Evolutionary conservation across 257 asterid genomes (phyloP).

Genomic region (Cordia subcordata): DNA sequence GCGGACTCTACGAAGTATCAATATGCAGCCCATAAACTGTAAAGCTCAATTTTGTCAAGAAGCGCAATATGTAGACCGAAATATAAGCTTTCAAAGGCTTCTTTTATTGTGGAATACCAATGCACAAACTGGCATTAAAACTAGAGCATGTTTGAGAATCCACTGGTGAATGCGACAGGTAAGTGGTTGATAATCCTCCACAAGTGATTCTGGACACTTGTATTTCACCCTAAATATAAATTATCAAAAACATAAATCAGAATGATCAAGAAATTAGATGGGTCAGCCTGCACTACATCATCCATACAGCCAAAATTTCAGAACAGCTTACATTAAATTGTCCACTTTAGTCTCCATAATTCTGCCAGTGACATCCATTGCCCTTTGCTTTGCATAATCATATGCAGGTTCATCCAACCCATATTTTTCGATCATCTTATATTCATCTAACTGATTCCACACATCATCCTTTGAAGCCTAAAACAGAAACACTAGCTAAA

Average conservation of each 20-base stretch:
- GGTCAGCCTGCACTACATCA: slow-evolving; percentile 6
- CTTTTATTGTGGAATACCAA: slow-evolving; percentile 53
- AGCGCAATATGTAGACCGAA: slow-evolving; percentile 28
- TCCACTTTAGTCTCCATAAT: slow-evolving; percentile 53
- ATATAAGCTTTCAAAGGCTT: slow-evolving; percentile 39
- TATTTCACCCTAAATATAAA: slow-evolving; percentile 50
- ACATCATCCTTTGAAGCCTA: slow-evolving; percentile 65
- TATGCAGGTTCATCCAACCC: slow-evolving; percentile 42
- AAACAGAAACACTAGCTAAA: slow-evolving; percentile 5
- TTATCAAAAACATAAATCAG: slow-evolving; percentile 14
- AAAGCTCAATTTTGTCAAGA: slow-evolving; percentile 57
- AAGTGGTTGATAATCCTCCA: slow-evolving; percentile 53
- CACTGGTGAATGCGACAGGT: slow-evolving; percentile 56
- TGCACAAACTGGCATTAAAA: slow-evolving; percentile 56
- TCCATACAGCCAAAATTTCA: slow-evolving; percentile 9
- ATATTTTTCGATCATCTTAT: slow-evolving; percentile 28
- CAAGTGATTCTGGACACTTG: slow-evolving; percentile 77
- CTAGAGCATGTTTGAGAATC: slow-evolving; percentile 55
- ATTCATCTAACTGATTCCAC: slow-evolving; percentile 36
- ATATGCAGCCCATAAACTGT: slow-evolving; percentile 70
- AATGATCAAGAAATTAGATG: slow-evolving; percentile 12
- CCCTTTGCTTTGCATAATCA: slow-evolving; percentile 52
- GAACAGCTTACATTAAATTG: slow-evolving; percentile 43
- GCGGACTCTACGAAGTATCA: slow-evolving; percentile 39
- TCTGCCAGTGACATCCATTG: slow-evolving; percentile 40